Percentiles rank a stretch among this genome's conserved stretches.
Conservation (phyloP, 2,329 filamentous ascomycete species). For the Fusarium sp. region DNA sequence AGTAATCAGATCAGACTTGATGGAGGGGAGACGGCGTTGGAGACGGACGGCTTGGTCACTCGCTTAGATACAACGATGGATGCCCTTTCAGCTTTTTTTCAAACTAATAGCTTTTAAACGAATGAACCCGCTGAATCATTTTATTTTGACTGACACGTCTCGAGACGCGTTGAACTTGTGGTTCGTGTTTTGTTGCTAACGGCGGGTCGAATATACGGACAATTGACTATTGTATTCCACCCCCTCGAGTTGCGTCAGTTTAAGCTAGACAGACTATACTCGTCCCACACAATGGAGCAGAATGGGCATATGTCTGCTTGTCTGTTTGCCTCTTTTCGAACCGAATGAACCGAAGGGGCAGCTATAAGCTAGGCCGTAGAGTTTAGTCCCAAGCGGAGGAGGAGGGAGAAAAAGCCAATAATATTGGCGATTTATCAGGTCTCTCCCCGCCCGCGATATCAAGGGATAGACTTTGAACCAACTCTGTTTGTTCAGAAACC, state of each 20-base stretch:
- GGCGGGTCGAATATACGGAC: conserved; percentile 23
- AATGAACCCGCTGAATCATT: not conserved
- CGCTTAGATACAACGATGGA: conserved; percentile 47
- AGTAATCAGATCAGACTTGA: conserved; percentile 43
- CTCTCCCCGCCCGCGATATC: conserved; percentile 23
- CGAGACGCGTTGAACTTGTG: conserved; percentile 19
- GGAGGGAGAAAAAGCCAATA: conserved; percentile 42
- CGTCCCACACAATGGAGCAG: conserved; percentile 32
- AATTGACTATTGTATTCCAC: conserved; percentile 27
- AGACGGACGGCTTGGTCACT: conserved; percentile 51
- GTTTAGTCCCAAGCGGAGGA: conserved; percentile 1
- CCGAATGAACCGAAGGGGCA: conserved; percentile 14
- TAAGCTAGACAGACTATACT: not conserved
- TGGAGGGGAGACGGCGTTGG: conserved; percentile 48
- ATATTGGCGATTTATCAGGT: conserved; percentile 42
- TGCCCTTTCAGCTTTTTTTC: conserved; percentile 32
- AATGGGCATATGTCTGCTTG: conserved; percentile 26
- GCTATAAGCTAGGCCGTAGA: not conserved
- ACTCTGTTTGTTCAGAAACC: not conserved
- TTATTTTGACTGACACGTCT: conserved; percentile 30
- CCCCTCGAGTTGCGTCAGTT: conserved; percentile 20
- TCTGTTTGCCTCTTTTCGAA: not conserved
- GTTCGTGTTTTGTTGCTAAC: conserved; percentile 1
- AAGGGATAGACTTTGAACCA: conserved; percentile 24
- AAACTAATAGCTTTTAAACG: conserved; percentile 29